These are phyloP conservation scores for Lecanicillium sp. DNA, from an alignment of 2,329 filamentous ascomycete genomes.

Conservation along the genomic window DNA sequence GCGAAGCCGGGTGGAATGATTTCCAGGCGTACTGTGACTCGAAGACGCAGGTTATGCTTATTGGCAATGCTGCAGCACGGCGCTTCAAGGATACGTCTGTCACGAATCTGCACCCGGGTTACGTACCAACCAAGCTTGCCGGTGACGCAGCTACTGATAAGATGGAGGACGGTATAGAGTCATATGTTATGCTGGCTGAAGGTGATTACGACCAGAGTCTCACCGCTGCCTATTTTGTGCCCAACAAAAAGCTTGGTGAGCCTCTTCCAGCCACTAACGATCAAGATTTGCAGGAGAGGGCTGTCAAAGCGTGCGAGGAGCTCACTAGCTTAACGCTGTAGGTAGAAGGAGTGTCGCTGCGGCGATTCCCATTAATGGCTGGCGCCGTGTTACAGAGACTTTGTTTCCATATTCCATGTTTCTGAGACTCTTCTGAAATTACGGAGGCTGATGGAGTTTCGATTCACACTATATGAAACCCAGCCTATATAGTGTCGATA, in stretches of 20 bases:
- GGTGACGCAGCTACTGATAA: conserved; percentile 7
- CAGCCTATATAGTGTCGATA: no score
- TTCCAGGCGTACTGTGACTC: conserved; percentile 14
- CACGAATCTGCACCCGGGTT: conserved; percentile 14
- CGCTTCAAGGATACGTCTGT: conserved; percentile 13
- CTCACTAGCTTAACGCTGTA: conserved; percentile 11
- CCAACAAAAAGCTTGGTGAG: conserved; percentile 12
- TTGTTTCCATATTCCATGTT: no score
- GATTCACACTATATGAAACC: no score
- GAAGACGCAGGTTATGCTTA: conserved; percentile 15
- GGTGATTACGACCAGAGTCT: conserved; percentile 13
- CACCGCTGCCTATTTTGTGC: conserved; percentile 13
- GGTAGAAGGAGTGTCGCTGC: no score
- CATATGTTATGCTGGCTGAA: conserved; percentile 14
- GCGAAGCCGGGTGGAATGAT: conserved; percentile 12
- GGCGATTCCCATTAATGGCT: no score
- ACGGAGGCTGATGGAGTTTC: no score
- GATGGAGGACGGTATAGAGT: conserved; percentile 15
- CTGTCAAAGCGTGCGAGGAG: conserved; percentile 12
- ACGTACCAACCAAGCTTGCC: conserved; percentile 14
- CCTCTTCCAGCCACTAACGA: conserved; percentile 9
- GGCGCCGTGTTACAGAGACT: no score
- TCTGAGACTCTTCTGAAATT: no score
- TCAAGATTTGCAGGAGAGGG: conserved; percentile 11
- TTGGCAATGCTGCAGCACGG: conserved; percentile 14